Conservation (phyloP, 2,329 filamentous ascomycete species). For the Cordyceps cicadae region DNA sequence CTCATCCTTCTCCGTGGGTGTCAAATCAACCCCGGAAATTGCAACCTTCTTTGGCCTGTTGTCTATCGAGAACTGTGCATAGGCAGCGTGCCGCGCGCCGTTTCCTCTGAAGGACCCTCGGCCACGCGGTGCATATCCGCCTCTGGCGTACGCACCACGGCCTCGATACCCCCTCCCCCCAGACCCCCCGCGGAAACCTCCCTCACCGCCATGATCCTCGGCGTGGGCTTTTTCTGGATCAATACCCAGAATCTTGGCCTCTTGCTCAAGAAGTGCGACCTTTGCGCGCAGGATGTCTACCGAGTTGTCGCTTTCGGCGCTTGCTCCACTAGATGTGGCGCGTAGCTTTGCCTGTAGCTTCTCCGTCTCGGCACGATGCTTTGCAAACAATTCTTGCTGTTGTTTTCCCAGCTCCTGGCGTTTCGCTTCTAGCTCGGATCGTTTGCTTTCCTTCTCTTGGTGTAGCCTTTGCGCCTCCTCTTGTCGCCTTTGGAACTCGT, state of each 20-base stretch:
- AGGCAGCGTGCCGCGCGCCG: slow-evolving; percentile 45
- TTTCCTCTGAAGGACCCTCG: slow-evolving; percentile 34
- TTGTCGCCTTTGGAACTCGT: slow-evolving; percentile 61
- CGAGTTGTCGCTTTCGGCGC: slow-evolving; percentile 23
- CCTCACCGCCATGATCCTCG: slow-evolving; percentile 25
- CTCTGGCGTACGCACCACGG: slow-evolving; percentile 33
- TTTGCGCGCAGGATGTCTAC: slow-evolving; percentile 62
- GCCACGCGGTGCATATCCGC: slow-evolving; percentile 25
- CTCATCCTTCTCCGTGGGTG: slow-evolving; percentile 56
- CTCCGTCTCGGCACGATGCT: slow-evolving; percentile 58
- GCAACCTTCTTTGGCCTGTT: slow-evolving; percentile 64
- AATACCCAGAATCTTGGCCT: slow-evolving; percentile 61
- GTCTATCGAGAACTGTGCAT: slow-evolving; percentile 61
- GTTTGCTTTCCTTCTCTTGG: slow-evolving; percentile 56
- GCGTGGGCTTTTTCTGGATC: slow-evolving; percentile 42
- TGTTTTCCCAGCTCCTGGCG: slow-evolving; percentile 58
- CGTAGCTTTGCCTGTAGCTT: slow-evolving; percentile 49
- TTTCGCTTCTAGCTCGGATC: slow-evolving; percentile 53
- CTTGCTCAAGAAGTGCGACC: slow-evolving; percentile 63
- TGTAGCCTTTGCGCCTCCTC: slow-evolving; percentile 62
- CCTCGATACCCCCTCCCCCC: slow-evolving; percentile 24
- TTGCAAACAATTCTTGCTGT: slow-evolving; percentile 51
- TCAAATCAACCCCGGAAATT: slow-evolving; percentile 56
- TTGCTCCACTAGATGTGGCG: slow-evolving; percentile 8
- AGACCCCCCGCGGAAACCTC: slow-evolving; percentile 25